phyloP scores from a whole-genome alignment of 2,329 filamentous ascomycete species.

The Diplodia sapinea region DNA sequence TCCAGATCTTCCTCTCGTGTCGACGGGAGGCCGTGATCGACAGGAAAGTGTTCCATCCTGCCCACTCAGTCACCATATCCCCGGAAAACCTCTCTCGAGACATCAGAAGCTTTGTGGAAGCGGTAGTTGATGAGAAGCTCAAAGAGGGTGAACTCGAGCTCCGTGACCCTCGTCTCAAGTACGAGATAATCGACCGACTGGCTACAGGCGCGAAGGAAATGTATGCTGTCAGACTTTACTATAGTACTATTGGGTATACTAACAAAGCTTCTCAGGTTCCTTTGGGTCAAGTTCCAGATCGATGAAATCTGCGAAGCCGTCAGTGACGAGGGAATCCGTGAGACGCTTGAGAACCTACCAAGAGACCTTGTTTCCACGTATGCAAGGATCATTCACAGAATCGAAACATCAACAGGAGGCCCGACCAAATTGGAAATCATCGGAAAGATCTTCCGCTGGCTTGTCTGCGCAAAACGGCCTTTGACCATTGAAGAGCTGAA shows the following conservation, averaged over 20 bases:
- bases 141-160: conserved; percentile 27
- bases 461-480: conserved; percentile 35
- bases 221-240: conserved; percentile 27
- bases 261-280: conserved; percentile 37
- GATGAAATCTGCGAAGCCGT: conserved; percentile 39
- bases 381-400: conserved; percentile 33
- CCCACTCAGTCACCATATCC: conserved; percentile 30
- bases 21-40: conserved; percentile 33
- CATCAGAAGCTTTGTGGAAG: conserved; percentile 33
- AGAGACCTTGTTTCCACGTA: conserved; percentile 40
- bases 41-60: conserved; percentile 12
- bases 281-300: conserved; percentile 44
- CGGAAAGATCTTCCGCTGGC: conserved; percentile 34
- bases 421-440: conserved; percentile 27
- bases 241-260: not conserved
- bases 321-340: conserved; percentile 37
- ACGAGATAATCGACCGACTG: conserved; percentile 33
- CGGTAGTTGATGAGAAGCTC: conserved; percentile 22
- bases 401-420: conserved; percentile 17
- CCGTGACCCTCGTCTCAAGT: conserved; percentile 25
- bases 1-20: conserved; percentile 35
- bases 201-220: conserved; percentile 35
- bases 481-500: conserved; percentile 36
- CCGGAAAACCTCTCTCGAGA: conserved; percentile 16
- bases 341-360: conserved; percentile 38